These are phyloP conservation scores for Macrocybe gigantea DNA, from an alignment of 768 basidiomycete genomes.

Conservation along the genomic window DNA sequence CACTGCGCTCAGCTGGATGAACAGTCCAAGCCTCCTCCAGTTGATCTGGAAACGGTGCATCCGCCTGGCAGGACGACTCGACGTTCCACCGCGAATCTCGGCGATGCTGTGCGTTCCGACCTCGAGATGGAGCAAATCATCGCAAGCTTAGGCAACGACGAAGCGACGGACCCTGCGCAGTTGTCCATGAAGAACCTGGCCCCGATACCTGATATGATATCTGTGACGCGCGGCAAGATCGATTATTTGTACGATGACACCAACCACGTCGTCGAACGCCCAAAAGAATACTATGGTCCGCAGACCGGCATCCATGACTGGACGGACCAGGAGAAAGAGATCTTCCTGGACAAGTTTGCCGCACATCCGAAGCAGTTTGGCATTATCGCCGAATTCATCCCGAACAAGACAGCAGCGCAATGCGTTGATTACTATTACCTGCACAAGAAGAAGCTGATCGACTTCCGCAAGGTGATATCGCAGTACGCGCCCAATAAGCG, in stretches of 20 bases:
- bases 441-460: conserved; percentile 84
- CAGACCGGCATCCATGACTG: conserved; percentile 76
- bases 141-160: conserved; percentile 87
- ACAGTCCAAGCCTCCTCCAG: conserved; percentile 36
- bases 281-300: conserved; percentile 70
- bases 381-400: conserved; percentile 74
- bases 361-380: conserved; percentile 93
- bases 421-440: conserved; percentile 94
- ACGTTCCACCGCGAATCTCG: conserved; percentile 62
- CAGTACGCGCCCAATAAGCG: conserved; percentile 64
- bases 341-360: conserved; percentile 78
- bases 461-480: conserved; percentile 74
- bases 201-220: conserved; percentile 86
- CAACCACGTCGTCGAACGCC: conserved; percentile 74
- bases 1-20: conserved; percentile 70
- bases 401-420: conserved; percentile 82
- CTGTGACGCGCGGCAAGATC: conserved; percentile 54
- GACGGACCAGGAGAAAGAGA: conserved; percentile 78
- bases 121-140: conserved; percentile 97
- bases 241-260: conserved; percentile 76
- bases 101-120: conserved; percentile 90
- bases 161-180: conserved; percentile 86
- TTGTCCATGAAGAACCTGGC: conserved; percentile 85
- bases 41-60: conserved; percentile 33
- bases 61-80: conserved; percentile 60